Conservation (phyloP, 2,329 filamentous ascomycete genomes). For the Aspergillus glaucus region DNA sequence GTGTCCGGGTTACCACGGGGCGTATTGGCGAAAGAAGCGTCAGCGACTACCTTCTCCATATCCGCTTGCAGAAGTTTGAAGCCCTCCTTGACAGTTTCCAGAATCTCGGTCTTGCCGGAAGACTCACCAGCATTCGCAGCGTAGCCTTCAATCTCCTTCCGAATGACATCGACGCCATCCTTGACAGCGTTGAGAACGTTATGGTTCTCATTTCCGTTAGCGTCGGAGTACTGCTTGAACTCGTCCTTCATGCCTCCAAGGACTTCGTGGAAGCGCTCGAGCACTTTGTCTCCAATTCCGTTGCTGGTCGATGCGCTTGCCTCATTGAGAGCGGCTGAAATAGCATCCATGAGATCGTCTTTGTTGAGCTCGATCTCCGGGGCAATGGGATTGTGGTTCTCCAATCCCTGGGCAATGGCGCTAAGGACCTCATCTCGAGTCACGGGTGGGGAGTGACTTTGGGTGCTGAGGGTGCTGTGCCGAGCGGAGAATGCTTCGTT, state of each 20-base stretch:
- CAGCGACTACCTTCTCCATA: slow-evolving; percentile 47
- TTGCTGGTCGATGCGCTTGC: slow-evolving; percentile 46
- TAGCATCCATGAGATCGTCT: slow-evolving; percentile 53
- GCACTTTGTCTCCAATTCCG: slow-evolving; percentile 52
- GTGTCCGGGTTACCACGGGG: slow-evolving; percentile 49
- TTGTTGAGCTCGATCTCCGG: slow-evolving; percentile 56
- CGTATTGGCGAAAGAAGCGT: slow-evolving; percentile 30
- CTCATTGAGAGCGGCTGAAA: slow-evolving; percentile 52
- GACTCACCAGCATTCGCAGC: slow-evolving; percentile 66
- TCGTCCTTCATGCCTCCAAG: slow-evolving; percentile 57
- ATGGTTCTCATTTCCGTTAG: slow-evolving; percentile 75
- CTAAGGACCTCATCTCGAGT: slow-evolving; percentile 52
- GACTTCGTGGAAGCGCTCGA: slow-evolving; percentile 53
- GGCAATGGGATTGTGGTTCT: slow-evolving; percentile 37
- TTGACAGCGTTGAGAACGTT: slow-evolving; percentile 83
- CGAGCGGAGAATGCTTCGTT: slow-evolving; percentile 29
- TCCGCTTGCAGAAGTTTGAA: slow-evolving; percentile 57
- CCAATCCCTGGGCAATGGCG: slow-evolving; percentile 55
- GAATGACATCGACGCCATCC: slow-evolving; percentile 76
- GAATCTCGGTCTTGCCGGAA: slow-evolving; percentile 69
- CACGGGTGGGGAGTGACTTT: slow-evolving; percentile 37
- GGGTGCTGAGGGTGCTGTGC: slow-evolving; percentile 23
- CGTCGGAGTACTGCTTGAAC: slow-evolving; percentile 72
- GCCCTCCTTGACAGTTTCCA: slow-evolving; percentile 60
- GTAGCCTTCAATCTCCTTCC: slow-evolving; percentile 73